Percentiles rank a stretch among this genome's conserved stretches.
Conservation (phyloP, 1,139 yeast genomes). For the Suhomyces choctaworum region DNA sequence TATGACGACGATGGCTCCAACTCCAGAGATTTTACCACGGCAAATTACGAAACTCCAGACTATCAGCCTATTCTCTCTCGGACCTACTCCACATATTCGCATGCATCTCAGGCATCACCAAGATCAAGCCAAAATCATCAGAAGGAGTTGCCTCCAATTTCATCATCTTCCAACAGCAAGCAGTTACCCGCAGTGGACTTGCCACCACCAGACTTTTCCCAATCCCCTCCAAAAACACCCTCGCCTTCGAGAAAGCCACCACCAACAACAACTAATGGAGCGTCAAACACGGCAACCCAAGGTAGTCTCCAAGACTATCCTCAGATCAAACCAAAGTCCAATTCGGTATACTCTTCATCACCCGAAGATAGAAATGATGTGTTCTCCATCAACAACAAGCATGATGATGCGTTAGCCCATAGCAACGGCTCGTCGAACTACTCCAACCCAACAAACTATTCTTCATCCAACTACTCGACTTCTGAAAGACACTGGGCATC, state of each 20-base stretch:
- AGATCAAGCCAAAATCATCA: background rate
- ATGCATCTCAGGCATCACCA: constrained; percentile 11
- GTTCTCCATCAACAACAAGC: constrained; percentile 25
- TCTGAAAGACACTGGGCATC: constrained; percentile 54
- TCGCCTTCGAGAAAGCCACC: constrained; percentile 28
- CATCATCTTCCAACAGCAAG: constrained; percentile 3
- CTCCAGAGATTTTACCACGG: constrained; percentile 22
- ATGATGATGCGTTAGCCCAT: constrained; percentile 16
- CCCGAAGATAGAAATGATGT: constrained; percentile 35
- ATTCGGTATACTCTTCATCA: constrained; percentile 17
- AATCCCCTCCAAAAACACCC: constrained; percentile 18
- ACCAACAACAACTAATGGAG: constrained; percentile 14
- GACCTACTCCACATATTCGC: constrained; percentile 31
- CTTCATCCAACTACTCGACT: constrained; percentile 38
- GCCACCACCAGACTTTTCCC: constrained; percentile 12
- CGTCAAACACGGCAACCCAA: background rate
- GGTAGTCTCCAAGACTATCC: constrained; percentile 7
- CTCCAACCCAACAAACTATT: constrained; percentile 37
- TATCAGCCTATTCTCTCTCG: constrained; percentile 35
- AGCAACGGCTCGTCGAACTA: constrained; percentile 18
- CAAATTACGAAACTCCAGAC: constrained; percentile 40
- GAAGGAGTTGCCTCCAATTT: constrained; percentile 5
- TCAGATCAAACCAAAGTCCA: constrained; percentile 11
- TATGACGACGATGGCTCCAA: constrained; percentile 24
- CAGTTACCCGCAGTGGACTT: constrained; percentile 7